Conservation (phyloP, 768 basidiomycete genomes). For the Exsudoporus frostii region DNA sequence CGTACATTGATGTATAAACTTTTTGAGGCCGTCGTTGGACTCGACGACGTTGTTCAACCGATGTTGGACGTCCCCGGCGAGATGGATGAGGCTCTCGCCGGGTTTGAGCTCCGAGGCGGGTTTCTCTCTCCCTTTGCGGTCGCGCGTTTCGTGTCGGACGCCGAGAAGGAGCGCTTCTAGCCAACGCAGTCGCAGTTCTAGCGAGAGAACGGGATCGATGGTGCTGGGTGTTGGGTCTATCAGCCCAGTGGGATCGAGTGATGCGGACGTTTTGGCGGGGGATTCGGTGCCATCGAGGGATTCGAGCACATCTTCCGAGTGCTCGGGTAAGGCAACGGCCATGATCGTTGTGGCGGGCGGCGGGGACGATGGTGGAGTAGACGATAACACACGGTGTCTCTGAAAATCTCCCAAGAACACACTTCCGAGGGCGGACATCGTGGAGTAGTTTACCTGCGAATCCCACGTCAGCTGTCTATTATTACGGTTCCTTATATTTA, state of each 20-base stretch:
- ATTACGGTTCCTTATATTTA: too few relatives aligned
- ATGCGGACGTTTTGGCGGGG: slow-evolving; percentile 9
- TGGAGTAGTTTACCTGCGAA: not conserved
- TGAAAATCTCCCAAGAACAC: slow-evolving; percentile 79
- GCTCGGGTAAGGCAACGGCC: slow-evolving; percentile 11
- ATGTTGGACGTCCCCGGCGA: slow-evolving; percentile 59
- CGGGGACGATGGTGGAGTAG: slow-evolving; percentile 49
- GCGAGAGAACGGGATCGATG: slow-evolving; percentile 64
- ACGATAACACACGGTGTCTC: slow-evolving; percentile 59
- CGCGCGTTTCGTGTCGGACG: slow-evolving; percentile 46
- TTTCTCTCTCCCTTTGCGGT: slow-evolving; percentile 38
- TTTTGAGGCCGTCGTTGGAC: slow-evolving; percentile 65
- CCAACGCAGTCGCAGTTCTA: slow-evolving; percentile 77
- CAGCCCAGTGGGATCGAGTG: slow-evolving; percentile 5
- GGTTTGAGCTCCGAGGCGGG: slow-evolving; percentile 39
- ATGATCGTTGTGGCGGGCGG: slow-evolving; percentile 29
- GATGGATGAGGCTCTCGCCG: slow-evolving; percentile 54
- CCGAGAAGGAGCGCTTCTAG: slow-evolving; percentile 76
- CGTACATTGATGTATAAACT: slow-evolving; percentile 75
- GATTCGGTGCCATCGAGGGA: slow-evolving; percentile 21
- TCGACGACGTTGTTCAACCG: slow-evolving; percentile 57
- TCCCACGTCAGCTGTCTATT: too few relatives aligned
- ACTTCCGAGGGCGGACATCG: slow-evolving; percentile 61
- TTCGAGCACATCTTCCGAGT: slow-evolving; percentile 19
- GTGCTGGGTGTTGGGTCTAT: slow-evolving; percentile 8